Conservation (phyloP, 371 early-diverging fungal species). For the Zopfochytrium polystomum region DNA sequence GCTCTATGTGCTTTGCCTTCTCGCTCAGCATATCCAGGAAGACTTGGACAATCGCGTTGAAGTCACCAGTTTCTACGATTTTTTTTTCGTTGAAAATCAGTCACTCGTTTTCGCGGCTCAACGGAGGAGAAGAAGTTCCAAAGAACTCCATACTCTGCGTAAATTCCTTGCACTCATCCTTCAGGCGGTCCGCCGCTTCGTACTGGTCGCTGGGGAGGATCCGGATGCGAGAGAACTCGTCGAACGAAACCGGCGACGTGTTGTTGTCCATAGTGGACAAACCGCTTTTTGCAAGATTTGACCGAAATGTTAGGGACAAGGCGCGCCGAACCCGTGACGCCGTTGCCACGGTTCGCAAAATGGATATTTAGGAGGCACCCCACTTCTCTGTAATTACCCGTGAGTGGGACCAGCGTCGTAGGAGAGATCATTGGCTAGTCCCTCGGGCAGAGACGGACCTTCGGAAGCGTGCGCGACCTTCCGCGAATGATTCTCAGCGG, state of each 20-base stretch:
- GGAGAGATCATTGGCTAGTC: too few species aligned
- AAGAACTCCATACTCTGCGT: slow-evolving; percentile 29
- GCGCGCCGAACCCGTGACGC: too few species aligned
- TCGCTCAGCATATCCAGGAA: slow-evolving; percentile 39
- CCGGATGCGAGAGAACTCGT: slow-evolving; percentile 50
- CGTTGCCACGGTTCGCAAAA: too few species aligned
- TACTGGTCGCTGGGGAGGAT: slow-evolving; percentile 41
- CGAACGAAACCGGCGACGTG: slow-evolving; percentile 30
- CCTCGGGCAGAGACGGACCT: too few species aligned
- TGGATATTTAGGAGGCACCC: too few species aligned
- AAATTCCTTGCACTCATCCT: slow-evolving; percentile 50
- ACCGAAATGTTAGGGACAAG: too few species aligned
- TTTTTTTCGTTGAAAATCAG: background rate
- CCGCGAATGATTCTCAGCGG: too few species aligned
- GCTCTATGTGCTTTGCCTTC: slow-evolving; percentile 45
- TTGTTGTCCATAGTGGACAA: too few species aligned
- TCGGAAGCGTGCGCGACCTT: too few species aligned
- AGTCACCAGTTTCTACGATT: slow-evolving; percentile 37
- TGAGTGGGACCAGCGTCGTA: too few species aligned
- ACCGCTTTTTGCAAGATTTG: too few species aligned
- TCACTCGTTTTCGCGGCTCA: background rate
- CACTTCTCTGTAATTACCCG: too few species aligned
- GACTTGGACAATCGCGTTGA: slow-evolving; percentile 34
- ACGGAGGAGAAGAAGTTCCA: background rate
- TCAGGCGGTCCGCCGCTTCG: slow-evolving; percentile 44